Evolutionary conservation across 192 early-diverging fungal genomes (phyloP).

Genomic region (Entomortierella lignicola): DNA sequence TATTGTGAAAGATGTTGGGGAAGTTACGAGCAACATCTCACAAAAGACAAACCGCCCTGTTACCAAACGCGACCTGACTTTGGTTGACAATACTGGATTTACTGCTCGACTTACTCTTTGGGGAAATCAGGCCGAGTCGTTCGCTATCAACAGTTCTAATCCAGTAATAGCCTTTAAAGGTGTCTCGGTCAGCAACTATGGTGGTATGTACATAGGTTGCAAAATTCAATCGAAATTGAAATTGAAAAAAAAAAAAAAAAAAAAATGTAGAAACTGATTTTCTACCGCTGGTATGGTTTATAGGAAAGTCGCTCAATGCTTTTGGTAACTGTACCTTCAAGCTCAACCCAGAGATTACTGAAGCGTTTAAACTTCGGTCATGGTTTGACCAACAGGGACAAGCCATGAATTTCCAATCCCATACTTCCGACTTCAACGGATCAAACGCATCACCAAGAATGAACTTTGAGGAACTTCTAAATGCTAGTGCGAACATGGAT

Average conservation of each 20-base stretch:
- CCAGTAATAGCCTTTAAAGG: constrained; percentile 89
- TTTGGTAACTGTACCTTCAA: constrained; percentile 38
- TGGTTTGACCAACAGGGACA: constrained; percentile 44
- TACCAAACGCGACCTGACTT: constrained; percentile 82
- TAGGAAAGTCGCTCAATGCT: constrained; percentile 44
- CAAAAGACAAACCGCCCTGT: constrained; percentile 71
- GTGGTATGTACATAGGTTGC: constrained; percentile 55
- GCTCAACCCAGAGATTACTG: constrained; percentile 34
- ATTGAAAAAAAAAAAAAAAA: too few species aligned
- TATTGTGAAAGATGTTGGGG: constrained; percentile 73
- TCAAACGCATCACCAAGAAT: constrained; percentile 19
- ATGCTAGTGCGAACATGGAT: constrained; percentile 19
- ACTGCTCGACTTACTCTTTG: constrained; percentile 87
- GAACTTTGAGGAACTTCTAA: constrained; percentile 38
- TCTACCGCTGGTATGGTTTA: background rate
- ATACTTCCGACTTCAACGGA: constrained; percentile 26
- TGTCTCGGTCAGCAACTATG: constrained; percentile 88
- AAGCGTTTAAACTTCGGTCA: constrained; percentile 31
- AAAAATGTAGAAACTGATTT: background rate
- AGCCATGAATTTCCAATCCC: constrained; percentile 21
- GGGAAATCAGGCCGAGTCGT: constrained; percentile 83
- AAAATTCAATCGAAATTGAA: background rate
- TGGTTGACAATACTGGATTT: constrained; percentile 82
- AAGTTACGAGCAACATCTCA: constrained; percentile 68
- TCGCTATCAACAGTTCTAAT: constrained; percentile 53